A percentile compares a stretch with the other conserved stretches of the same genome.
Conservation (phyloP, 139 green algal genomes). For the Chlorella sp. region DNA sequence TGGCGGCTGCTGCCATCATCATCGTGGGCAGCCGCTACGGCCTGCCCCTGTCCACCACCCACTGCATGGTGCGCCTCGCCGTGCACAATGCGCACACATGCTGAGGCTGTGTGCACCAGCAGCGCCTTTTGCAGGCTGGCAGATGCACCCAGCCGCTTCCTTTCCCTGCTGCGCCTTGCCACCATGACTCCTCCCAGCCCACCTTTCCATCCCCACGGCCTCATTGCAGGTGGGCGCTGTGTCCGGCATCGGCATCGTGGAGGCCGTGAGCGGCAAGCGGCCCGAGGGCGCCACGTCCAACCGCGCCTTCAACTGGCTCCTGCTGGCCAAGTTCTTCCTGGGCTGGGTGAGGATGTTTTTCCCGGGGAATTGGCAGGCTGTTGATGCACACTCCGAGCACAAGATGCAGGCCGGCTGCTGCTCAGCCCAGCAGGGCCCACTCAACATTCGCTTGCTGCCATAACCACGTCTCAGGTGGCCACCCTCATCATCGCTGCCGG, state of each 20-base stretch:
- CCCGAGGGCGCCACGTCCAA: slow-evolving; percentile 1
- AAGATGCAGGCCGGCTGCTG: no score
- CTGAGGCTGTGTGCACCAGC: not conserved
- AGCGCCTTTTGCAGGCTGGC: no score
- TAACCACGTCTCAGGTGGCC: no score
- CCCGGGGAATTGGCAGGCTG: no score
- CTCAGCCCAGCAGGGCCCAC: no score
- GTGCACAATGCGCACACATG: no score
- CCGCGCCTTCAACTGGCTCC: slow-evolving; percentile 57
- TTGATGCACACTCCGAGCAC: no score
- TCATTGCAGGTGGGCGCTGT: slow-evolving; percentile 58
- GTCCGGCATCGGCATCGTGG: slow-evolving; percentile 61
- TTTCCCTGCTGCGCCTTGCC: not conserved
- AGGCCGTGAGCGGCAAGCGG: slow-evolving; percentile 39
- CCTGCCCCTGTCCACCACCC: slow-evolving; percentile 80
- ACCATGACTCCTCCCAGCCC: not conserved
- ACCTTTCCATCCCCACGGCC: no score
- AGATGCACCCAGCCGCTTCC: no score
- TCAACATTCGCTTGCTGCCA: no score
- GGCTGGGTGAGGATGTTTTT: no score
- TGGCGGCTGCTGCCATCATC: slow-evolving; percentile 65
- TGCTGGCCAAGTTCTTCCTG: slow-evolving; percentile 35
- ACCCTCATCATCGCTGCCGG: slow-evolving; percentile 38
- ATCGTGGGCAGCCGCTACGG: slow-evolving; percentile 63
- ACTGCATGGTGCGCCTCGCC: slow-evolving; percentile 31